Evolutionary conservation across 495 filamentous ascomycete species (phyloP), one percentile per base, ranked within the genome.

Genomic region (Aspergillus cavernicola): DNA sequence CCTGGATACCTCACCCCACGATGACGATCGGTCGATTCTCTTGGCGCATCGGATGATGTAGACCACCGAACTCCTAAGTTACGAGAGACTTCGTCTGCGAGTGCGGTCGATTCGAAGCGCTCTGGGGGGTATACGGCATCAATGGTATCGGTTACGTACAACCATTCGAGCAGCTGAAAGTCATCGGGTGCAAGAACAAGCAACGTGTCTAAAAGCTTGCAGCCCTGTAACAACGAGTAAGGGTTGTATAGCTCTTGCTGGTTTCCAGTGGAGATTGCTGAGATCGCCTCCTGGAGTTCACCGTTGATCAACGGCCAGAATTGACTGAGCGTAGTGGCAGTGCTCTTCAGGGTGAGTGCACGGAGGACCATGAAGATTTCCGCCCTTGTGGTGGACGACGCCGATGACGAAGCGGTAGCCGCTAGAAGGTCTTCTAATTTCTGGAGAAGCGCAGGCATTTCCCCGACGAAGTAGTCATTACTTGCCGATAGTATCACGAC

Each of bases 61-160:
- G 76, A 64, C 24, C 62, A 63, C 10, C 71, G 69, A 3, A 73
- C 69, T 9, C 86, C 87, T 0, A 97, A 73, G 53, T 83, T 86
- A 58, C 93, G 89, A 0, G 88, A 87, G 7, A 98, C 73, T 60
- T 92, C 89, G 57, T 98, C 93, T 15, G 87, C 86, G 10, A 97
- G 77, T 1, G 90, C 89, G 4, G 86, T 75, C 1, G 92, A 82
- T 48, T 83, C 78, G 72, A 85, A 87, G 43, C 77, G 71, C n/a
- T 81, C 68, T 1, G 90, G 85, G 13, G 87, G 83, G 63, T 97
- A 97, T 19, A 97, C 90, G 1, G 95, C 91, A 63, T 99, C 93
- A 58, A 96, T 92, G 31, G 92, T 97, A 65, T 99, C 95, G 5
- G 91, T 92, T 20, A 97, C 83, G 67, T 95, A 99, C 15, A 97